phyloP scores from a whole-genome alignment of 352 stramenopile species.

The Saprolegnia parasitica region DNA sequence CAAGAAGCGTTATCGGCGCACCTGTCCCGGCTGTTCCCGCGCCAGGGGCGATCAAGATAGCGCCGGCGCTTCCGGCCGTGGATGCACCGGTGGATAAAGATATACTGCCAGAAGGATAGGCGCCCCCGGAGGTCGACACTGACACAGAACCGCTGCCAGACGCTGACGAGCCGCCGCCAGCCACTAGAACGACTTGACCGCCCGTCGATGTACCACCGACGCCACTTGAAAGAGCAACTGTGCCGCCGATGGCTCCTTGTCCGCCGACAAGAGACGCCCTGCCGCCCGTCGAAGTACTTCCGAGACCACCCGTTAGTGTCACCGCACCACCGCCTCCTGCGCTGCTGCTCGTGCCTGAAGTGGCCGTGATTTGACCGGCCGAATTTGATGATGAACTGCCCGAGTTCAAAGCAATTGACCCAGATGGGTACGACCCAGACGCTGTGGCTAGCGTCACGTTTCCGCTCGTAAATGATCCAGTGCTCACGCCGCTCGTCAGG shows the following conservation, averaged over 20 bases:
- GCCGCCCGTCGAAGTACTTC: slow-evolving; percentile 34
- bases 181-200: slow-evolving; percentile 18
- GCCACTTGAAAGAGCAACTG: slow-evolving; percentile 31
- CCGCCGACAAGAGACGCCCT: slow-evolving; percentile 22
- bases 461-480: slow-evolving; percentile 7
- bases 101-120: slow-evolving; percentile 14
- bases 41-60: slow-evolving; percentile 11
- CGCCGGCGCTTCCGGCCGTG: slow-evolving; percentile 16
- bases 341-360: slow-evolving; percentile 7
- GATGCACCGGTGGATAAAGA: slow-evolving; percentile 17
- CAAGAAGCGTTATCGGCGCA: slow-evolving; percentile 11
- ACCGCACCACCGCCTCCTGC: slow-evolving; percentile 4
- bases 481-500: neutral
- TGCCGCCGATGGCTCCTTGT: slow-evolving; percentile 31
- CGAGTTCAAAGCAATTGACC: slow-evolving; percentile 13
- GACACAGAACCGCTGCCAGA: slow-evolving; percentile 18
- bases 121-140: slow-evolving; percentile 18
- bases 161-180: slow-evolving; percentile 1
- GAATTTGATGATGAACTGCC: slow-evolving; percentile 5
- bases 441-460: slow-evolving; percentile 17
- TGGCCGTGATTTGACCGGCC: slow-evolving; percentile 8
- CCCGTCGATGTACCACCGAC: slow-evolving; percentile 20
- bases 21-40: slow-evolving; percentile 13
- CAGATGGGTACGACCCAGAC: slow-evolving; percentile 14
- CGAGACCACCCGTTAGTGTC: slow-evolving; percentile 40